These are phyloP conservation scores for Chlorencoelia australis DNA, from an alignment of 2,329 filamentous ascomycete species.

Conservation along the genomic window DNA sequence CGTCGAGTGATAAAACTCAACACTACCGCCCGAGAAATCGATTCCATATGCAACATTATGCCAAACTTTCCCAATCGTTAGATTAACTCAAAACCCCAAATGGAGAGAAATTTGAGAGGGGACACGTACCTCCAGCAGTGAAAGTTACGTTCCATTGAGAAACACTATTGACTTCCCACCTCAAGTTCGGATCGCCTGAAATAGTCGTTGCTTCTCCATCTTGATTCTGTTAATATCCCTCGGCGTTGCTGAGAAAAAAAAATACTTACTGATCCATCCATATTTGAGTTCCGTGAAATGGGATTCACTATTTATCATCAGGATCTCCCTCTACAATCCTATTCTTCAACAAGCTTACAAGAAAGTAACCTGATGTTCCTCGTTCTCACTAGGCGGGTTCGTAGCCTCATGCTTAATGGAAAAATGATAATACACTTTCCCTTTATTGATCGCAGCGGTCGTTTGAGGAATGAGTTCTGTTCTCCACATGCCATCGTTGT, in stretches of 20 bases:
- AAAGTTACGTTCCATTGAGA: conserved; percentile 54
- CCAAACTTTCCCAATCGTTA: too few relatives aligned
- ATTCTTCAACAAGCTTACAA: too few relatives aligned
- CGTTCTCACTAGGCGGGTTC: conserved; percentile 49
- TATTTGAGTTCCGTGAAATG: conserved; percentile 70
- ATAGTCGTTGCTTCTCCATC: too few relatives aligned
- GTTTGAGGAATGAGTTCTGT: conserved; percentile 68
- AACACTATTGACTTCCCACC: conserved; percentile 52
- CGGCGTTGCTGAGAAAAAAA: too few relatives aligned
- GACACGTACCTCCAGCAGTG: conserved; percentile 44
- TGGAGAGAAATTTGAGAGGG: too few relatives aligned
- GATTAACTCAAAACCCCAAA: too few relatives aligned
- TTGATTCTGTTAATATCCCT: too few relatives aligned
- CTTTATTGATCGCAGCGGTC: conserved; percentile 50
- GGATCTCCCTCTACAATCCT: too few relatives aligned
- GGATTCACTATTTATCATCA: too few relatives aligned
- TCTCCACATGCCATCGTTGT: conserved; percentile 61
- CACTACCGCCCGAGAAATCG: conserved; percentile 51
- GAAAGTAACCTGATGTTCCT: conserved; percentile 56
- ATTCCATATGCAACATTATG: conserved; percentile 70
- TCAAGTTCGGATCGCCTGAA: conserved; percentile 42
- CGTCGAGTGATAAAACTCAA: conserved; percentile 62
- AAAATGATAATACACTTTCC: conserved; percentile 65
- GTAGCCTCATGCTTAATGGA: conserved; percentile 47
- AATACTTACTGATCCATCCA: conserved; percentile 47